These are phyloP conservation scores for Fusarium irregulare DNA, from an alignment of 2,329 filamentous ascomycete species.

Conservation along the genomic window DNA sequence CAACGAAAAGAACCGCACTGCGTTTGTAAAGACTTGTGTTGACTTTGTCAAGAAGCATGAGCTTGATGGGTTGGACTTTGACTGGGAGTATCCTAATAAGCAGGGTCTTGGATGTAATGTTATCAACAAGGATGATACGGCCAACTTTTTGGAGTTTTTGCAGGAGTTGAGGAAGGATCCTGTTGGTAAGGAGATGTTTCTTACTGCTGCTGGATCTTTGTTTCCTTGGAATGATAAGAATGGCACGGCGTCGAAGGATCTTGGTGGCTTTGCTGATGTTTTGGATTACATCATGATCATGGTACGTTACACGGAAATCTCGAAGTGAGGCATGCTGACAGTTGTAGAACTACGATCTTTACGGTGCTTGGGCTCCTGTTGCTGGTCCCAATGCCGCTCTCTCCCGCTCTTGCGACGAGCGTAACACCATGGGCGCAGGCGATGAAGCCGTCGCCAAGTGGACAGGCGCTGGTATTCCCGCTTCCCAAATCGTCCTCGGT, in stretches of 20 bases:
- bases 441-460: conserved; percentile 25
- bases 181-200: conserved; percentile 17
- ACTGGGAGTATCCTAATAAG: conserved; percentile 41
- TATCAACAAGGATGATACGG: conserved; percentile 35
- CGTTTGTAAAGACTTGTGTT: conserved; percentile 23
- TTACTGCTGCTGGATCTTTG: conserved; percentile 36
- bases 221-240: conserved; percentile 37
- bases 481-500: conserved; percentile 32
- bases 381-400: conserved; percentile 36
- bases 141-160: conserved; percentile 36
- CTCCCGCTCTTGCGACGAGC: conserved; percentile 15
- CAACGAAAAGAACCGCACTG: conserved; percentile 35
- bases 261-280: conserved; percentile 32
- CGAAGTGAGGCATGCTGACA: not conserved
- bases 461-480: conserved; percentile 29
- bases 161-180: conserved; percentile 33
- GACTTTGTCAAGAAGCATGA: conserved; percentile 27
- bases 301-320: conserved; percentile 2
- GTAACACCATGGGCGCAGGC: conserved; percentile 34
- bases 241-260: conserved; percentile 21
- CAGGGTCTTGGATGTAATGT: conserved; percentile 41
- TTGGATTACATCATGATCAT: conserved; percentile 41
- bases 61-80: conserved; percentile 37
- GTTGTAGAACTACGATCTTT: conserved; percentile 34
- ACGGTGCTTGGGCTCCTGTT: conserved; percentile 29